Percentiles rank a stretch among this genome's conserved stretches.
These are phyloP conservation scores for Phytophthora brassicae DNA, from an alignment of 352 stramenopile genomes.

Conservation along the genomic window DNA sequence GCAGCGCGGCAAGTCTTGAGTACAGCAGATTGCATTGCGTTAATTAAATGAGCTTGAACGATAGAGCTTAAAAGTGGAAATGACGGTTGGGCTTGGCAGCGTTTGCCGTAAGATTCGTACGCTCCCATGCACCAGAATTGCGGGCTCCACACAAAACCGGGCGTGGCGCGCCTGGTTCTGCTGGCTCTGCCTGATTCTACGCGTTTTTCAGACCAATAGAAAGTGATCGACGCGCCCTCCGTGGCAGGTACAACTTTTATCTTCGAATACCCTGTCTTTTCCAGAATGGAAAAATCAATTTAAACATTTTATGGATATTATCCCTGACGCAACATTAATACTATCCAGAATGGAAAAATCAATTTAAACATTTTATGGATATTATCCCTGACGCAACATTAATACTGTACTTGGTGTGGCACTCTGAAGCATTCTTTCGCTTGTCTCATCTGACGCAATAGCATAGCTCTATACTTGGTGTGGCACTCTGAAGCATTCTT, in stretches of 20 bases:
- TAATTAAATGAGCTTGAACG: not conserved
- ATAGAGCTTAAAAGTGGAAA: constrained; percentile 25
- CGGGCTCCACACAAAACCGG: not conserved
- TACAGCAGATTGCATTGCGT: constrained; percentile 24
- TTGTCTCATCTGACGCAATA: not conserved
- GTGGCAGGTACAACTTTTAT: not conserved
- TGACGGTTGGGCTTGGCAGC: constrained; percentile 1
- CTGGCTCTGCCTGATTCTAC: not conserved
- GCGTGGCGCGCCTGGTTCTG: not conserved
- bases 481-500: not conserved
- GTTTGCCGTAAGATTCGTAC: constrained; percentile 1
- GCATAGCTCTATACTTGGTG: not conserved
- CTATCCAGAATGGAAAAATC: too few species aligned
- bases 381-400: too few species aligned
- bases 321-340: too few species aligned
- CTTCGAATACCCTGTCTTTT: not conserved
- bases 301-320: too few species aligned
- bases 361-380: too few species aligned
- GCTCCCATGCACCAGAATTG: constrained; percentile 14
- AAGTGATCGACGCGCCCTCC: not conserved
- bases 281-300: too few species aligned
- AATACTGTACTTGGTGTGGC: not conserved
- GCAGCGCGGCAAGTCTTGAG: constrained; percentile 28
- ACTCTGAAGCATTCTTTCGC: not conserved
- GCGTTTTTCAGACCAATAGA: not conserved